These are phyloP conservation scores for Candida namnaoensis DNA, from an alignment of 805 yeast genomes.

Conservation along the genomic window DNA sequence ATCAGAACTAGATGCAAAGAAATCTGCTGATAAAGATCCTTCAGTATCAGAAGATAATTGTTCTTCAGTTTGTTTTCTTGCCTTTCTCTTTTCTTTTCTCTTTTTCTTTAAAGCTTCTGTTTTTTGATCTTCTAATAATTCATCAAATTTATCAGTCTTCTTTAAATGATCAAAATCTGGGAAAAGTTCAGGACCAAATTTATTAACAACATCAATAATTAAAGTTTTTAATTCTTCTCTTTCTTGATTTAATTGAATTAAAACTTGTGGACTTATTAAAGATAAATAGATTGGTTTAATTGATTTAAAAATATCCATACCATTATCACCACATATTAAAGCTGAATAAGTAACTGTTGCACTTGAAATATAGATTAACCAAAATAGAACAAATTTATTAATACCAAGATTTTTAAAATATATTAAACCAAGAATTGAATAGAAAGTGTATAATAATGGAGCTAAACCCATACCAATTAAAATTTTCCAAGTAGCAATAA, in stretches of 20 bases:
- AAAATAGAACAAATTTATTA: conserved; percentile 20
- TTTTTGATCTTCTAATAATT: conserved; percentile 24
- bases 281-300: conserved; percentile 72
- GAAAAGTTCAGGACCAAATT: conserved; percentile 74
- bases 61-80: conserved; percentile 6
- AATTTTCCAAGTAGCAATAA: conserved; percentile 95
- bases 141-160: conserved; percentile 16
- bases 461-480: conserved; percentile 83
- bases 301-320: conserved; percentile 81
- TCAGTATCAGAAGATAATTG: conserved; percentile 22
- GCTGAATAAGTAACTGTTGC: conserved; percentile 84
- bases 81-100: conserved; percentile 21
- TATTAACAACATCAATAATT: conserved; percentile 73
- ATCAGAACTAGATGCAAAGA: conserved; percentile 35
- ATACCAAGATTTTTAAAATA: conserved; percentile 23
- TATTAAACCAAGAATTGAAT: conserved; percentile 53
- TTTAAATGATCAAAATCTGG: conserved; percentile 63
- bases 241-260: conserved; percentile 48
- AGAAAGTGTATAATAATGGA: conserved; percentile 75
- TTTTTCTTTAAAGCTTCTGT: conserved; percentile 28
- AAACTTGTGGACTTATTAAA: conserved; percentile 46
- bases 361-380: conserved; percentile 52
- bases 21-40: conserved; percentile 27
- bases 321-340: conserved; percentile 83
- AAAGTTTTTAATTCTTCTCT: conserved; percentile 58